phyloP scores from a whole-genome alignment of 371 early-diverging fungal genomes.

The Rhizopus delemar region DNA sequence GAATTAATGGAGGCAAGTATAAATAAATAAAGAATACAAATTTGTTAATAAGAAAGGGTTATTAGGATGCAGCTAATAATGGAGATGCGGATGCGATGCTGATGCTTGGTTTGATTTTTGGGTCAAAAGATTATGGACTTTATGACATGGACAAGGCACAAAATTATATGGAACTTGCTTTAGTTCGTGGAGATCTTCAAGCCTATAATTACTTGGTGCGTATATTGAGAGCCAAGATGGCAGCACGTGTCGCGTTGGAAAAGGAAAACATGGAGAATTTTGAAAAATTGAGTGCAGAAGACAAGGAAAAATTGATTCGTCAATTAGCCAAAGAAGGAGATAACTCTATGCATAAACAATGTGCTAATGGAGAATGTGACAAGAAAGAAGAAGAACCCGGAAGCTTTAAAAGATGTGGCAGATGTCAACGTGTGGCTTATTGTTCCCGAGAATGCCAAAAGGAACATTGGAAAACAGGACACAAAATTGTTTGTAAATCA shows the following conservation, averaged over 20 bases:
- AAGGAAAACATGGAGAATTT: slow-evolving; percentile 44
- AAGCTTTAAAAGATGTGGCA: slow-evolving; percentile 59
- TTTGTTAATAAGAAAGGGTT: background rate
- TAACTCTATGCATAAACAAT: slow-evolving; percentile 39
- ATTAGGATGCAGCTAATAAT: slow-evolving; percentile 49
- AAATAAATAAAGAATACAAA: background rate
- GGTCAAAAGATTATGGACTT: slow-evolving; percentile 58
- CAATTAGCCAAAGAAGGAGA: slow-evolving; percentile 50
- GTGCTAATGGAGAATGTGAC: slow-evolving; percentile 49
- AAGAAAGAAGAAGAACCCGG: slow-evolving; percentile 55
- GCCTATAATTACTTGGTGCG: slow-evolving; percentile 55
- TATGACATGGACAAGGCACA: slow-evolving; percentile 65
- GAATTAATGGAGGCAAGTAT: slow-evolving; percentile 49
- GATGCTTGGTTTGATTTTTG: slow-evolving; percentile 62
- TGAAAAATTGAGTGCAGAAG: slow-evolving; percentile 37
- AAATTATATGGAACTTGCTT: slow-evolving; percentile 59
- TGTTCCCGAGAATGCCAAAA: slow-evolving; percentile 66
- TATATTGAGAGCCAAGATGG: slow-evolving; percentile 55
- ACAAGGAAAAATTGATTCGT: slow-evolving; percentile 45
- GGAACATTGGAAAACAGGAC: slow-evolving; percentile 64
- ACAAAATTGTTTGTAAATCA: slow-evolving; percentile 51
- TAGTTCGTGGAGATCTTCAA: slow-evolving; percentile 57
- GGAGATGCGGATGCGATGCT: slow-evolving; percentile 60
- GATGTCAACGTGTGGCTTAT: slow-evolving; percentile 56
- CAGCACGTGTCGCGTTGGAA: slow-evolving; percentile 50